These are phyloP conservation scores for Psidium friedrichsthalianum DNA, from an alignment of 345 rosid genomes.

Conservation along the genomic window DNA sequence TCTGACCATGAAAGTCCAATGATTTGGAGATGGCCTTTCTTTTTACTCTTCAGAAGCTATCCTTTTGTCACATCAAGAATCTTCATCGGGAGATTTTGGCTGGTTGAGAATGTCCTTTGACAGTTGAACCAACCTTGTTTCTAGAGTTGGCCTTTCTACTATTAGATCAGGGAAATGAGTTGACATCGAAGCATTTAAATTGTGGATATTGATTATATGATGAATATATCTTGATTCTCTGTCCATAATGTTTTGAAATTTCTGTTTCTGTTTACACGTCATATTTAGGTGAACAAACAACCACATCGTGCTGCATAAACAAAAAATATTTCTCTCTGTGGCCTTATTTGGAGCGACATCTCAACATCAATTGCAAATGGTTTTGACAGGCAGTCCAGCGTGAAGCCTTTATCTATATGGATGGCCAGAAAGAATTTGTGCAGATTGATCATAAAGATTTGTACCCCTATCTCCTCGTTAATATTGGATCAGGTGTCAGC, in stretches of 20 bases:
- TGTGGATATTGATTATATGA: not conserved
- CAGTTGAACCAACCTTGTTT: not conserved
- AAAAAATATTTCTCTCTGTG: not conserved
- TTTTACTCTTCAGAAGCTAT: not conserved
- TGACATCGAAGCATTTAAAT: not conserved
- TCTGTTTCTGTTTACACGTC: not conserved
- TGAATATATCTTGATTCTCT: not conserved
- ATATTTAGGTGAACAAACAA: not conserved
- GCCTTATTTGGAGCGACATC: not conserved
- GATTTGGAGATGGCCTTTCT: not conserved
- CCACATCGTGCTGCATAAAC: not conserved
- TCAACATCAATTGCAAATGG: constrained; percentile 5
- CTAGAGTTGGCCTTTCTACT: not conserved
- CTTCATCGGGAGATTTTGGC: not conserved
- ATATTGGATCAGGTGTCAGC: constrained; percentile 92
- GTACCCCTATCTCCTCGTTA: constrained; percentile 82
- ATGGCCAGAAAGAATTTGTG: constrained; percentile 57
- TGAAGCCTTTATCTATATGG: constrained; percentile 69
- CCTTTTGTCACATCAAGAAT: not conserved
- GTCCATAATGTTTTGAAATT: not conserved
- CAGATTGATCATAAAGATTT: constrained; percentile 68
- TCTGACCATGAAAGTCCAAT: not conserved
- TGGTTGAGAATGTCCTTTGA: not conserved
- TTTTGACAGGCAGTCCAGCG: constrained; percentile 54
- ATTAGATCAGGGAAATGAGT: not conserved